phyloP scores from a whole-genome alignment of 1,284 basidiomycete species.

The Baeospora myosura region DNA sequence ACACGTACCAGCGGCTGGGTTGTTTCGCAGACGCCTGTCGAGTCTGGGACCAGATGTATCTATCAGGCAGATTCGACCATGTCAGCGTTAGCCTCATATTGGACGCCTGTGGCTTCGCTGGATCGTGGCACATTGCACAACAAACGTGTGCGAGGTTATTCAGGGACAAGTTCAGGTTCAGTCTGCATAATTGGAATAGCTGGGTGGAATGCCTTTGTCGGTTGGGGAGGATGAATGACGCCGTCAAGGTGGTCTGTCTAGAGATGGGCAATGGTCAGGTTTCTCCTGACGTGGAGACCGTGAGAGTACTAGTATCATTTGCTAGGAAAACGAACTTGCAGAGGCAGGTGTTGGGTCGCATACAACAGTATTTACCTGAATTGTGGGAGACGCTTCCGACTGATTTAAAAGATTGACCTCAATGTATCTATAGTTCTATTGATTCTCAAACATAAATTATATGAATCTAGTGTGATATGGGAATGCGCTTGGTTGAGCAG shows the following conservation, averaged over 20 bases:
- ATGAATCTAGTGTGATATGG: no score
- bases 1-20: constrained; percentile 76
- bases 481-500: constrained; percentile 38
- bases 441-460: no score
- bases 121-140: constrained; percentile 41
- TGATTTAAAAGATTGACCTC: constrained; percentile 12
- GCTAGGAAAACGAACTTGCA: constrained; percentile 36
- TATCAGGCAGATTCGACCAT: constrained; percentile 51
- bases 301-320: constrained; percentile 48
- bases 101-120: constrained; percentile 71
- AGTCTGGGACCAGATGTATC: constrained; percentile 76
- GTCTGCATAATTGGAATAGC: constrained; percentile 65
- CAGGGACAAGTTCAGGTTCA: constrained; percentile 44
- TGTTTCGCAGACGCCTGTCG: constrained; percentile 65
- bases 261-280: constrained; percentile 52
- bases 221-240: constrained; percentile 59
- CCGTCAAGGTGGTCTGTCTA: constrained; percentile 54
- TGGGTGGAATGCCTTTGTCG: constrained; percentile 88
- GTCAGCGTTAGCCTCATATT: constrained; percentile 76
- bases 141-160: constrained; percentile 48
- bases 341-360: constrained; percentile 37
- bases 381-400: constrained; percentile 39
- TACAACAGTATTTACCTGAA: constrained; percentile 47
- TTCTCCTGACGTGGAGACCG: constrained; percentile 40
- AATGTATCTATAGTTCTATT: no score